Evolutionary conservation across 148 eudicot genomes (phyloP).

Genomic region (Spergularia marina): DNA sequence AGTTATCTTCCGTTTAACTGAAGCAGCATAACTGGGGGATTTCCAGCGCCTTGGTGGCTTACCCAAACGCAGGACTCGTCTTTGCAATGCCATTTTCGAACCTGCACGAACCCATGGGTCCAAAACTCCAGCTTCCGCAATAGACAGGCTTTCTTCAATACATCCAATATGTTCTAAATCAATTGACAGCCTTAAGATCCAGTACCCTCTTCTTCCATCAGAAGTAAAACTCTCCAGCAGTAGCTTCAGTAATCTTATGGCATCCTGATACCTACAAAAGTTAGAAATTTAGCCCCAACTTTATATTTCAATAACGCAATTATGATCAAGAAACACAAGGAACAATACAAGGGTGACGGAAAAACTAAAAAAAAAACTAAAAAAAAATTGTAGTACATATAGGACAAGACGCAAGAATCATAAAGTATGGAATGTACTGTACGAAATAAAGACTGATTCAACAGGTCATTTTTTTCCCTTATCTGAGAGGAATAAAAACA

Average conservation of each 20-base stretch:
- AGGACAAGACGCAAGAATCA: background rate
- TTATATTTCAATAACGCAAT: background rate
- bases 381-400: too few species aligned
- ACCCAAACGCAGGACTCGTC: conserved; percentile 76
- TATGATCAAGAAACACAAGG: background rate
- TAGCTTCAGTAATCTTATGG: conserved; percentile 62
- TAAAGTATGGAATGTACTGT: background rate
- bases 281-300: conserved; percentile 4
- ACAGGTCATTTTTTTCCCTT: background rate
- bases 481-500: background rate
- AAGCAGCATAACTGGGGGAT: conserved; percentile 63
- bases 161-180: conserved; percentile 83
- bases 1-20: conserved; percentile 65
- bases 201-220: conserved; percentile 91
- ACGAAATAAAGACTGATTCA: background rate
- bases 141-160: conserved; percentile 67
- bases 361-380: too few species aligned
- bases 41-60: conserved; percentile 98
- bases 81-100: conserved; percentile 76
- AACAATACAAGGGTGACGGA: background rate
- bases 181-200: conserved; percentile 84
- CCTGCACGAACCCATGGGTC: conserved; percentile 97
- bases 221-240: conserved; percentile 46
- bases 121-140: conserved; percentile 71
- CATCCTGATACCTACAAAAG: conserved; percentile 62